Percentiles rank a stretch among this genome's conserved stretches.
phyloP scores from a whole-genome alignment of 805 yeast species.

The Vanderwaltozyma verrucispora region DNA sequence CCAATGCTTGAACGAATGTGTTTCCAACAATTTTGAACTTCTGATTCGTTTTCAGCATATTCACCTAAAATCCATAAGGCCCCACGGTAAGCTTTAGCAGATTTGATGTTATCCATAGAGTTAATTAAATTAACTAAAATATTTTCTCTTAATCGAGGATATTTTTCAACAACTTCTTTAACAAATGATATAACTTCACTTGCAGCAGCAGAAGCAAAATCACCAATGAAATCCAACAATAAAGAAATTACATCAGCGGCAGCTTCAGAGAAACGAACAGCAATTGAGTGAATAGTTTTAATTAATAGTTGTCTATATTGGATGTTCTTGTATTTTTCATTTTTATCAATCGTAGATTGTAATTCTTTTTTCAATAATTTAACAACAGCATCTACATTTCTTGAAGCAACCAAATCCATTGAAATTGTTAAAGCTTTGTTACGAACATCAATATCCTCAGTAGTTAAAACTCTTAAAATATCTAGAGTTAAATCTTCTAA shows the following conservation, averaged over 20 bases:
- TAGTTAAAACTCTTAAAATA: constrained; percentile 70
- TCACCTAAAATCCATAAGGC: constrained; percentile 96
- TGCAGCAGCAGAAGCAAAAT: constrained; percentile 76
- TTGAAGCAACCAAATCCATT: constrained; percentile 66
- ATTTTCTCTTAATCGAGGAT: constrained; percentile 62
- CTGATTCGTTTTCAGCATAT: constrained; percentile 59
- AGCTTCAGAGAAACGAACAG: constrained; percentile 79
- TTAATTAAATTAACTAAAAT: constrained; percentile 54
- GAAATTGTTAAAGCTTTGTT: constrained; percentile 77
- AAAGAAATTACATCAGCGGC: constrained; percentile 86
- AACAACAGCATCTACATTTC: constrained; percentile 90
- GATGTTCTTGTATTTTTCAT: constrained; percentile 65
- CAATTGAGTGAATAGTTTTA: constrained; percentile 79
- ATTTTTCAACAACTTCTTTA: constrained; percentile 88
- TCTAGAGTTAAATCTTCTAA: constrained; percentile 79
- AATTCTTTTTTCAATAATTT: constrained; percentile 88
- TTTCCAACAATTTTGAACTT: constrained; percentile 79
- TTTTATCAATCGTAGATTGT: constrained; percentile 52
- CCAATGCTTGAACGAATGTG: constrained; percentile 76
- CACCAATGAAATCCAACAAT: constrained; percentile 76
- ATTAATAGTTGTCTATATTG: constrained; percentile 87
- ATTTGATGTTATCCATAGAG: constrained; percentile 56
- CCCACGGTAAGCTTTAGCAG: constrained; percentile 88
- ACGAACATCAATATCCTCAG: constrained; percentile 88
- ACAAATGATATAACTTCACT: constrained; percentile 84